A percentile compares a stretch with the other conserved stretches of the same genome.
Conservation (phyloP, 139 green algal species). For the Mychonastes homosphaera region DNA sequence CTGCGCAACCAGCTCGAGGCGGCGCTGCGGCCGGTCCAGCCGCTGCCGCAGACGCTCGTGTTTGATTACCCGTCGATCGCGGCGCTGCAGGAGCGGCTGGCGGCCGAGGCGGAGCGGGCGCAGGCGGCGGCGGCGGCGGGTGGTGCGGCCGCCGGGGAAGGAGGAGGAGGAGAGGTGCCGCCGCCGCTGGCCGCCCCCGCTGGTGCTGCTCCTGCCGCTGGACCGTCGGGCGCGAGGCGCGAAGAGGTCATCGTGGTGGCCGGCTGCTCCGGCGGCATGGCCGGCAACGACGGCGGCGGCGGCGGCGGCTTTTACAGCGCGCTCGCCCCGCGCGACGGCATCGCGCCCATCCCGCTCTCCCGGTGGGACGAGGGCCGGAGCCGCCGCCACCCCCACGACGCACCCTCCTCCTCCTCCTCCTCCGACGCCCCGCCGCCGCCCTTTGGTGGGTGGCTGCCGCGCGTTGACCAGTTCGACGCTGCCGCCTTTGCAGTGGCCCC, state of each 20-base stretch:
- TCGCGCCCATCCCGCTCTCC: conserved; percentile 33
- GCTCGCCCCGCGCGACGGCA: conserved; percentile 26
- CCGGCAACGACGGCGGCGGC: not conserved
- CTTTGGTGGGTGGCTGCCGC: conserved; percentile 58
- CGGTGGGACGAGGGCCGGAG: conserved; percentile 52
- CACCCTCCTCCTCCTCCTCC: too few relatives aligned
- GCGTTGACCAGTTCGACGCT: conserved; percentile 58
- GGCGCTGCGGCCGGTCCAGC: too few relatives aligned
- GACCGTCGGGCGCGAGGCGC: too few relatives aligned
- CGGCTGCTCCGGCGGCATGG: not conserved
- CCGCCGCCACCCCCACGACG: too few relatives aligned
- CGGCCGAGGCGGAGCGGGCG: not conserved
- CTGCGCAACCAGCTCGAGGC: conserved; percentile 55
- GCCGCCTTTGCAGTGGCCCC: conserved; percentile 49
- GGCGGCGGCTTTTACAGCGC: conserved; percentile 3
- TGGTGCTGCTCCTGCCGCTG: too few relatives aligned
- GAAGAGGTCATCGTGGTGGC: not conserved
- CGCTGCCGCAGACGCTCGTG: conserved; percentile 64
- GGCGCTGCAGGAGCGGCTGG: conserved; percentile 14
- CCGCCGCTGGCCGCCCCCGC: too few relatives aligned
- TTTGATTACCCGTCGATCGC: conserved; percentile 74
- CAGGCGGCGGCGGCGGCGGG: conserved; percentile 1
- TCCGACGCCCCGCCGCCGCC: conserved; percentile 25
- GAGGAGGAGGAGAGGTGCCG: too few relatives aligned
- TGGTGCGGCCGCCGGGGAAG: not conserved